Base-by-base conservation (phyloP, 2,329 filamentous ascomycete species). In the Neopestalotiopsis sp. region DNA sequence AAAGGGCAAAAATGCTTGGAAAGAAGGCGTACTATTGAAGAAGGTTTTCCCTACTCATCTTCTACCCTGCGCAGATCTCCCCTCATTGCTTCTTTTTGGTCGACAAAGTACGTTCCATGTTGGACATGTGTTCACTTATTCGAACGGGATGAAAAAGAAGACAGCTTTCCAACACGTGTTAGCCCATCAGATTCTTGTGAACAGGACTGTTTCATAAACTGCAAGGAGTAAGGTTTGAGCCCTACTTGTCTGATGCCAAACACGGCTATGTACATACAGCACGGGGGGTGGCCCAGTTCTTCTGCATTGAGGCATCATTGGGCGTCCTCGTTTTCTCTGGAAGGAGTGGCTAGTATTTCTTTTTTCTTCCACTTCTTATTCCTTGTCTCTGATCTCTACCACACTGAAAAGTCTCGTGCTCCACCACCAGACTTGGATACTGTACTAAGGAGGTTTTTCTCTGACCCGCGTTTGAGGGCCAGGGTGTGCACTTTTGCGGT, bases 401-500 rank as follows among this genome's bases (percentile, higher is more conserved):
- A 32, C 14, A 13, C 24, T 70, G 13, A 6, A 24, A 42, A 34
- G 20, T 63, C 60, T 40, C 60, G 20, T 63, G 28, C 60, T 40
- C 42, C 42, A 49, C 42, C 62, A 28, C 17, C 28, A n/a, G 9
- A 42, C 42, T 49, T 49, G 24, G 24, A 28, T 28, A 3, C 24
- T 28, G 24, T 28, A 10, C 34, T 38, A 38, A 38, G 34, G 34
- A 38, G 34, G 34, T 52, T 52, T 20, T 62, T 9, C 20, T 64
- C 40, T 40, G n/a, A 64, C 20, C 40, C 40, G 61, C 34, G 61
- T 64, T 64, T 64, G 61, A 64, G 40, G 61, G 40, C 34, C 61
- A 20, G 64, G 64, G 52, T 66, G 28, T 28, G 30, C 32, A 3
- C 28, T 49, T 42, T 24, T 7, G 34, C 52, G 65, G 65, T 60